These are phyloP conservation scores for Phytophthora chlamydospora DNA, from an alignment of 352 stramenopile genomes.

Conservation along the genomic window DNA sequence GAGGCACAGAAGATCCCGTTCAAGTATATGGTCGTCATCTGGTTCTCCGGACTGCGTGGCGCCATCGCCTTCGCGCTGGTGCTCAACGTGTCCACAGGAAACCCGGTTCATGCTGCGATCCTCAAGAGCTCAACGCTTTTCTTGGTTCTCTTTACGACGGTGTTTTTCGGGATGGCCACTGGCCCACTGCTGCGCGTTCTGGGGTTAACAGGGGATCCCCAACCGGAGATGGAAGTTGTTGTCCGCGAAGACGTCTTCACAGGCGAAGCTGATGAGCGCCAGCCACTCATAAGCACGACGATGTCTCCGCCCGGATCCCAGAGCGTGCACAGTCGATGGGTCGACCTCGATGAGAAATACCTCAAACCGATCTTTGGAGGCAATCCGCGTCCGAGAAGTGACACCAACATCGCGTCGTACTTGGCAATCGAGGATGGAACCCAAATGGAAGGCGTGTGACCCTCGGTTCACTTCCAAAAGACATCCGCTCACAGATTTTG, in stretches of 20 bases:
- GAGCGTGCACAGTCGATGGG: slow-evolving; percentile 63
- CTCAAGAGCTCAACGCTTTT: slow-evolving; percentile 73
- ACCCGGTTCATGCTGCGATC: slow-evolving; percentile 54
- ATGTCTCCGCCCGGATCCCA: slow-evolving; percentile 31
- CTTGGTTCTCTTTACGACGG: slow-evolving; percentile 68
- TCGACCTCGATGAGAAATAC: slow-evolving; percentile 67
- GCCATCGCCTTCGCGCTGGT: slow-evolving; percentile 93
- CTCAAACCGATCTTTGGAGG: slow-evolving; percentile 72
- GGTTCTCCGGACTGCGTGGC: slow-evolving; percentile 92
- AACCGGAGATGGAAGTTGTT: slow-evolving; percentile 7
- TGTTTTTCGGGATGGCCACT: slow-evolving; percentile 58
- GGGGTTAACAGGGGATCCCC: slow-evolving; percentile 30
- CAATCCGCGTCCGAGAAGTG: slow-evolving; percentile 38
- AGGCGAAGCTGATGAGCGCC: slow-evolving; percentile 26
- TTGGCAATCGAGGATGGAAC: slow-evolving; percentile 13
- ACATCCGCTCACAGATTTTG: slow-evolving; percentile 5
- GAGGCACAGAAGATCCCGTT: slow-evolving; percentile 53
- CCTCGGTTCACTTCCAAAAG: neutral
- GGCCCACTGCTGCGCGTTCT: slow-evolving; percentile 48
- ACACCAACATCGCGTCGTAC: slow-evolving; percentile 24
- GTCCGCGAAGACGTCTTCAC: slow-evolving; percentile 17
- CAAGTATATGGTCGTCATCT: slow-evolving; percentile 87
- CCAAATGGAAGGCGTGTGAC: slow-evolving; percentile 13
- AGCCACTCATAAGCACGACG: slow-evolving; percentile 12
- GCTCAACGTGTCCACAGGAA: slow-evolving; percentile 65